Conservation (phyloP, 192 early-diverging fungal species). For the Backusella australiensis region DNA sequence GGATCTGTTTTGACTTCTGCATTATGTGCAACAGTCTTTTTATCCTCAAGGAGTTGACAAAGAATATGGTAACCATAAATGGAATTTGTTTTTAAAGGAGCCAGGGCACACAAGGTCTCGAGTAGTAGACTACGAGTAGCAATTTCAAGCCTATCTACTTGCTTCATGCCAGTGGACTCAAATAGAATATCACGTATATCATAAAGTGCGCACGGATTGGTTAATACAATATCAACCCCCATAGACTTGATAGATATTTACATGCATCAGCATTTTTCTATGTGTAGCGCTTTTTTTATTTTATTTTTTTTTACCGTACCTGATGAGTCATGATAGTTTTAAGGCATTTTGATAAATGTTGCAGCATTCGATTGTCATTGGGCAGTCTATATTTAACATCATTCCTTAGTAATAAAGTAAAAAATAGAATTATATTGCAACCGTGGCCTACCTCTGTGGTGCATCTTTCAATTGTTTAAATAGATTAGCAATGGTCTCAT, state of each 20-base stretch:
- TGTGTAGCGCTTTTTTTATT: background rate
- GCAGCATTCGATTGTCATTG: slow-evolving; percentile 35
- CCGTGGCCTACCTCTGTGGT: slow-evolving; percentile 24
- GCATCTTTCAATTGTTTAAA: slow-evolving; percentile 33
- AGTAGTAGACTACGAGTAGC: slow-evolving; percentile 32
- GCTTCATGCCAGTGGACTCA: slow-evolving; percentile 25
- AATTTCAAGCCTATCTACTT: slow-evolving; percentile 29
- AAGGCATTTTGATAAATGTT: slow-evolving; percentile 38
- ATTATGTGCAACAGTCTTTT: background rate
- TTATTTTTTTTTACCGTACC: slow-evolving; percentile 18
- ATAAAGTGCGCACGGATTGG: slow-evolving; percentile 28
- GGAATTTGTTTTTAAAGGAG: slow-evolving; percentile 18
- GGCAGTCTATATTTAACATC: slow-evolving; percentile 3
- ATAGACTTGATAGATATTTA: slow-evolving; percentile 15
- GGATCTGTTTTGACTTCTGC: slow-evolving; percentile 26
- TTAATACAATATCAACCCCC: slow-evolving; percentile 23
- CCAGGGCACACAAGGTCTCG: slow-evolving; percentile 29
- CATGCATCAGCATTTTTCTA: background rate
- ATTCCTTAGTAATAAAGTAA: background rate
- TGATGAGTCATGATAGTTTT: slow-evolving; percentile 39
- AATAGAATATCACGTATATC: slow-evolving; percentile 37
- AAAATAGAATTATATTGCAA: background rate
- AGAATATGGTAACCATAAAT: slow-evolving; percentile 36
- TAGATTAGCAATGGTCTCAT: slow-evolving; percentile 25
- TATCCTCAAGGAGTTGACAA: slow-evolving; percentile 25